These are phyloP conservation scores for Chytriomyces confervae DNA, from an alignment of 192 early-diverging fungal species.

Conservation along the genomic window DNA sequence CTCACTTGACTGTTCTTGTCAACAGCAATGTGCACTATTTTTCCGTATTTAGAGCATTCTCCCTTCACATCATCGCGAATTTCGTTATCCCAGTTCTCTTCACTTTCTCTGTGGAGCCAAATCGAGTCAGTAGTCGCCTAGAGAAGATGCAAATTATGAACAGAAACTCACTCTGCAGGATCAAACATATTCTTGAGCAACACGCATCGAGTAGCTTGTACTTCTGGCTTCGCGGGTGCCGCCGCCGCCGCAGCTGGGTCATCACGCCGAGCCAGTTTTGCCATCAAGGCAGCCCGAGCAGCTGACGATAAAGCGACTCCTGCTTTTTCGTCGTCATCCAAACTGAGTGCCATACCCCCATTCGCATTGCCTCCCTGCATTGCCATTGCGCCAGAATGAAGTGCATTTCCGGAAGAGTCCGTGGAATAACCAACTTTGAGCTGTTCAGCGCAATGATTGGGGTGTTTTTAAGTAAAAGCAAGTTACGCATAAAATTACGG, in stretches of 20 bases:
- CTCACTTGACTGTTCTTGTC: conserved; percentile 53
- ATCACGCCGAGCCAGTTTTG: conserved; percentile 67
- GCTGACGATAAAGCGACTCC: conserved; percentile 73
- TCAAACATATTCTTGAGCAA: conserved; percentile 89
- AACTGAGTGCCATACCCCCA: neutral
- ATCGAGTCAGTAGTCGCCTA: neutral
- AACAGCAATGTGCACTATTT: conserved; percentile 75
- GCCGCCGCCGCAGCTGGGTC: conserved; percentile 12
- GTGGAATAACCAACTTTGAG: conserved; percentile 79
- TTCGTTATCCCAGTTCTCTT: conserved; percentile 82
- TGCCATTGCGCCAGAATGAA: neutral
- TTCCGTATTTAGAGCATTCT: conserved; percentile 84
- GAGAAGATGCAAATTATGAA: conserved; percentile 11
- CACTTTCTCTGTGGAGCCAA: conserved; percentile 70
- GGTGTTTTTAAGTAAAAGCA: neutral
- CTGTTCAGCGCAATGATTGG: conserved; percentile 41
- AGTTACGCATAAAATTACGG: neutral
- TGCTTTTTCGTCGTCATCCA: conserved; percentile 58
- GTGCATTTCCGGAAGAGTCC: conserved; percentile 41
- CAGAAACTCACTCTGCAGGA: conserved; percentile 71
- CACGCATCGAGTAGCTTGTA: conserved; percentile 67
- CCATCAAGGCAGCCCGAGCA: conserved; percentile 80
- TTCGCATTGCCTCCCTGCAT: neutral
- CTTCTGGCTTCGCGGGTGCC: conserved; percentile 47
- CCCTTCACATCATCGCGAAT: conserved; percentile 82